Conservation (phyloP, 371 early-diverging fungal genomes). For the Circinella minor region DNA sequence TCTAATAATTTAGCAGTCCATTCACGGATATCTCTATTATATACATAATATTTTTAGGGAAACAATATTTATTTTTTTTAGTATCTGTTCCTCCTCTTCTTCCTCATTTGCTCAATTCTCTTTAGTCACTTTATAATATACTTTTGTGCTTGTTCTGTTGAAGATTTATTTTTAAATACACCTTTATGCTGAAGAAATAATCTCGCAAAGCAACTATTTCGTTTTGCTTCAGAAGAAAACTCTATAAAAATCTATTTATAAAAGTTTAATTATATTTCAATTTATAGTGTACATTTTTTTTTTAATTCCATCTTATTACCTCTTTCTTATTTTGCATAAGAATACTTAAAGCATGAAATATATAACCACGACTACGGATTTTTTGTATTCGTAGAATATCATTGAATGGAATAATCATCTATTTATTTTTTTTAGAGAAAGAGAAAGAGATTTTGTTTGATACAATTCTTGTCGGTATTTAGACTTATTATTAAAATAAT, state of each 20-base stretch:
- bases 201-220: constrained; percentile 51
- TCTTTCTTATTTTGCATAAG: constrained; percentile 36
- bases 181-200: constrained; percentile 38
- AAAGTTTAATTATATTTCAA: neutral
- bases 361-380: constrained; percentile 43
- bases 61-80: neutral
- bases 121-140: neutral
- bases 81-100: neutral
- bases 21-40: constrained; percentile 24
- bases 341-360: constrained; percentile 36
- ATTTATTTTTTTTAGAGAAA: neutral
- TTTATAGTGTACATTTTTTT: neutral
- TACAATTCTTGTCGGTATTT: neutral
- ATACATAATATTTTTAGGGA: neutral
- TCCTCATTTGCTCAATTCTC: neutral
- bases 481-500: neutral
- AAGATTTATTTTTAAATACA: constrained; percentile 11
- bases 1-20: constrained; percentile 41
- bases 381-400: constrained; percentile 50
- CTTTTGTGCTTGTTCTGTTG: constrained; percentile 19
- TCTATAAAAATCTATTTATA: constrained; percentile 41
- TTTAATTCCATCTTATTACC: constrained; percentile 21
- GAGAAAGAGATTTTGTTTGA: neutral
- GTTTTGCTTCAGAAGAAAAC: constrained; percentile 42
- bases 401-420: constrained; percentile 51